Conservation (phyloP, 306 rosid species). For the Begonia fuchsioides region DNA sequence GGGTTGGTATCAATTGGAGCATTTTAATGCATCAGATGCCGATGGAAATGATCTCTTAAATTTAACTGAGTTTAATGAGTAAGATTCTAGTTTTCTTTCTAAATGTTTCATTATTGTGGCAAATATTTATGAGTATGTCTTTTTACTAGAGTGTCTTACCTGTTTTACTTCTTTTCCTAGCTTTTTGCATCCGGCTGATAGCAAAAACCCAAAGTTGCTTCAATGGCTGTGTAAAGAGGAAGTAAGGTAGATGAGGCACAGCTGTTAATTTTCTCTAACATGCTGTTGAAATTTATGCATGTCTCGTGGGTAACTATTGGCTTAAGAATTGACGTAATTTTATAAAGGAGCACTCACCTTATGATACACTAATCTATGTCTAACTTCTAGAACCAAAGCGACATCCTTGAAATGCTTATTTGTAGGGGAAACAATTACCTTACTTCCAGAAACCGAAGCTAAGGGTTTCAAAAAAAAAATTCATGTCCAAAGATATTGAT, state of each 20-base stretch:
- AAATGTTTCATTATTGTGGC: constrained; percentile 2
- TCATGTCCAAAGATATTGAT: too few species aligned
- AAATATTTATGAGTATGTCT: constrained; percentile 1
- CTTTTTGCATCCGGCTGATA: constrained; percentile 92
- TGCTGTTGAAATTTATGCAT: not conserved
- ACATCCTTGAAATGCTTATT: too few species aligned
- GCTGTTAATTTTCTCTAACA: constrained; percentile 4
- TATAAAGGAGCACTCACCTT: too few species aligned
- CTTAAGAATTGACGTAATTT: too few species aligned
- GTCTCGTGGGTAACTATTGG: not conserved
- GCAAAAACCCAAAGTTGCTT: constrained; percentile 60
- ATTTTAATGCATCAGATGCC: constrained; percentile 83
- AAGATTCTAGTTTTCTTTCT: constrained; percentile 27
- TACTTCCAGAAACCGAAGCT: too few species aligned
- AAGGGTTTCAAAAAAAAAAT: too few species aligned
- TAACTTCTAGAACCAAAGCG: too few species aligned
- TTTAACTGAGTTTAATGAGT: constrained; percentile 84
- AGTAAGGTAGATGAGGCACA: constrained; percentile 41
- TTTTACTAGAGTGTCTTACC: constrained; percentile 6
- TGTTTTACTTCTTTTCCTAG: constrained; percentile 22
- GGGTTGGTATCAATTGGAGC: constrained; percentile 98
- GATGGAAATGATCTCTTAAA: constrained; percentile 73
- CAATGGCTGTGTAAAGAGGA: constrained; percentile 92
- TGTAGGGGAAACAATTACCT: too few species aligned
- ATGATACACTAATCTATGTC: too few species aligned